A percentile compares a stretch with the other conserved stretches of the same genome.
Conservation (phyloP, 2,329 filamentous ascomycete species). For the Xylariaceae sp. region DNA sequence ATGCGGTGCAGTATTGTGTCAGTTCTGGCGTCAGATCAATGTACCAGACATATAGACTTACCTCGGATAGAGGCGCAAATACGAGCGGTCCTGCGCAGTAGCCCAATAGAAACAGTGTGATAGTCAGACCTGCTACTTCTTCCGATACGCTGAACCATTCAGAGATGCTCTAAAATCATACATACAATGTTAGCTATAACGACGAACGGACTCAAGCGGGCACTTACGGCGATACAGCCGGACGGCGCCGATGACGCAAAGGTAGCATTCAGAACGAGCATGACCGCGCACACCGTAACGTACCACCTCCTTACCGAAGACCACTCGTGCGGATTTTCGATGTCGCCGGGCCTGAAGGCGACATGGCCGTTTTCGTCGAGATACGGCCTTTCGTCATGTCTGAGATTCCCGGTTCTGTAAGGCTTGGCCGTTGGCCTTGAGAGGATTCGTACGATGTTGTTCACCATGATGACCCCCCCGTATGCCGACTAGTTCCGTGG, state of each 20-base stretch:
- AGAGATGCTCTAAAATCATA: slow-evolving; percentile 35
- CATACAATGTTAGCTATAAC: no score
- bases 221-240: slow-evolving; percentile 27
- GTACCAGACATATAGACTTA: slow-evolving; percentile 1
- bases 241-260: slow-evolving; percentile 43
- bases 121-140: slow-evolving; percentile 44
- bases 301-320: slow-evolving; percentile 32
- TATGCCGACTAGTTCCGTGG: no score
- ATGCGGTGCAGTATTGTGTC: neutral
- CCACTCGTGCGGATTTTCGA: slow-evolving; percentile 49
- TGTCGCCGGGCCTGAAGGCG: slow-evolving; percentile 45
- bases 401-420: slow-evolving; percentile 39
- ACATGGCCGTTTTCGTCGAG: slow-evolving; percentile 47
- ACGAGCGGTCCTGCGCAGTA: slow-evolving; percentile 56
- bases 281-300: slow-evolving; percentile 37
- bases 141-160: slow-evolving; percentile 42
- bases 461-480: slow-evolving; percentile 28
- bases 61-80: slow-evolving; percentile 53
- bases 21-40: neutral
- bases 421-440: slow-evolving; percentile 50
- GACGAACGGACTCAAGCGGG: neutral
- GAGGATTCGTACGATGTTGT: slow-evolving; percentile 37
- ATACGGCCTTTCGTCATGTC: slow-evolving; percentile 28
- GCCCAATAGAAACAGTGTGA: slow-evolving; percentile 51
- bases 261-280: slow-evolving; percentile 51